Base-by-base conservation (phyloP, 2,329 filamentous ascomycete genomes). In the Aciculosporium take region DNA sequence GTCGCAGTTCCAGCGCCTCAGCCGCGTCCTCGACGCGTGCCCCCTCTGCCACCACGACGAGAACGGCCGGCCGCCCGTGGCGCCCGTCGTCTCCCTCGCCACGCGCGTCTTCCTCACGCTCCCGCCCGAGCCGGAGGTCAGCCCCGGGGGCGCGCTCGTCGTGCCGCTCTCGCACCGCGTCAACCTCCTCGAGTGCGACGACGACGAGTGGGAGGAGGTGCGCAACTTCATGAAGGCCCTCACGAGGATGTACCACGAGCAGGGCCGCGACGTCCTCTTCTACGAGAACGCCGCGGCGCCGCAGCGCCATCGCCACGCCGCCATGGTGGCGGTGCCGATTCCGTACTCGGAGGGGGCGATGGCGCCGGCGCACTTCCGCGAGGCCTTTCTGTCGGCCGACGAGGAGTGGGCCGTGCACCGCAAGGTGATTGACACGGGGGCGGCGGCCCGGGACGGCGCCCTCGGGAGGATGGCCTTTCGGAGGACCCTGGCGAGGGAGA, bases 201-300 rank as follows among this genome's bases (percentile, higher is more conserved):
- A 98, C 55, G 91, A 98, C 56, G 91, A 98, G 59, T 98, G 93
- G 93, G 91, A 98, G 57, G 91, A 98, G 62, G 81, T 98, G 5
- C 83, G 91, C 51, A 98, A 98, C 60, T 98, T 98, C 57, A 96
- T 96, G 89, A 98, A 98, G 66, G 83, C 78, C 44, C 71, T 98
- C 17, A 95, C 83, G 4, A 79, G 89, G 34, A 82, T 95, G 76
- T 98, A 96, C 62, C 86, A 94, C 63, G 83, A 88, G 33, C 86
- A 93, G 59, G 87, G 88, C 9, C 82, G 84, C 39, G 85, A 91
- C 52, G 88, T 96, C 8, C 68, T 98, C 47, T 98, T 98, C 64
- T 98, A 98, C 67, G 91, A 98, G 57, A 96, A 98, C 57, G 91
- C 91, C 2, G 88, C 87, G 0, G 69, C 77, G 12, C 87, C 87